Conservation (phyloP, 2,329 filamentous ascomycete species). For the Stagonosporopsis rhizophila region DNA sequence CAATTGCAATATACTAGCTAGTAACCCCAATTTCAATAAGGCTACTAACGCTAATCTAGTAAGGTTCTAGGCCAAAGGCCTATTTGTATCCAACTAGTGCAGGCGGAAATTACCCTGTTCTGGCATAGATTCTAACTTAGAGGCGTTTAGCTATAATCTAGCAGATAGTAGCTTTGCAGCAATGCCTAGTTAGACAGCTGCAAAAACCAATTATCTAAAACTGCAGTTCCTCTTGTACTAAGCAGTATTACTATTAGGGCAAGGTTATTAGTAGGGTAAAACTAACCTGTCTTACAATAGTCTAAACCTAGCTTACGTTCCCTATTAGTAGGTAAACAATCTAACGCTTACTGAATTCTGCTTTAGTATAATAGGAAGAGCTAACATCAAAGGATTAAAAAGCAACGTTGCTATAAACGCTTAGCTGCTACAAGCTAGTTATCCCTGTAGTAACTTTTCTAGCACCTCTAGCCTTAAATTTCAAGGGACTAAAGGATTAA, state of each 20-base stretch:
- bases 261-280: slow-evolving; percentile 35
- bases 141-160: slow-evolving; percentile 20
- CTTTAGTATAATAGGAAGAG: slow-evolving; percentile 49
- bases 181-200: slow-evolving; percentile 43
- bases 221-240: slow-evolving; percentile 23
- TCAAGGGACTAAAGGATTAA: slow-evolving; percentile 52
- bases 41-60: no score
- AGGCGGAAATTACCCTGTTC: slow-evolving; percentile 33
- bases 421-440: slow-evolving; percentile 43
- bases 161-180: slow-evolving; percentile 3
- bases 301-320: slow-evolving; percentile 49
- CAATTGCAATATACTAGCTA: no score
- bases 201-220: slow-evolving; percentile 28
- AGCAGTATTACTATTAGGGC: slow-evolving; percentile 28
- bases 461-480: slow-evolving; percentile 55
- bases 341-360: slow-evolving; percentile 26
- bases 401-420: slow-evolving; percentile 41
- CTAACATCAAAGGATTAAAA: slow-evolving; percentile 45
- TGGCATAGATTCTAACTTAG: slow-evolving; percentile 56
- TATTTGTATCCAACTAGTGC: no score
- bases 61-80: no score
- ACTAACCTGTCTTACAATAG: slow-evolving; percentile 51
- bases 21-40: no score
- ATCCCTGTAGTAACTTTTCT: slow-evolving; percentile 50
- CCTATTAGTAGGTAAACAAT: slow-evolving; percentile 14